These are phyloP conservation scores for Posidonia australis DNA, from an alignment of 106 monocot species.

Conservation along the genomic window DNA sequence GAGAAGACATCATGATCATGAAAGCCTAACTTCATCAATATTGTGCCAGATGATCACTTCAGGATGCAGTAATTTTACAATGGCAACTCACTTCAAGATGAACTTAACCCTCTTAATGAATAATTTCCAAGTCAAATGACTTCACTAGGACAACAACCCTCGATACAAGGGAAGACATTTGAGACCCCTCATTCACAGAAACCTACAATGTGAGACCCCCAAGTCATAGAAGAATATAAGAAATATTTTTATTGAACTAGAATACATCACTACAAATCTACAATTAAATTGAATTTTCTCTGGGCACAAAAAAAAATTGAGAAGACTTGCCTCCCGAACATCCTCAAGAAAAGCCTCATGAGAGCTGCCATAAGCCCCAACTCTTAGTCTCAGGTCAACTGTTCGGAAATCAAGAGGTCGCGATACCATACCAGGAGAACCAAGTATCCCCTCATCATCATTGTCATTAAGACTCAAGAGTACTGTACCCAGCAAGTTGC, in stretches of 20 bases:
- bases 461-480: constrained; percentile 61
- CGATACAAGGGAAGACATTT: too few relatives aligned
- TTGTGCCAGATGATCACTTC: too few relatives aligned
- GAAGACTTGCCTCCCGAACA: constrained; percentile 57
- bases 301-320: neutral
- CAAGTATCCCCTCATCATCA: constrained; percentile 88
- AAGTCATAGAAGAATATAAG: neutral
- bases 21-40: too few relatives aligned
- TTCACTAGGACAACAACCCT: too few relatives aligned
- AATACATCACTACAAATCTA: neutral
- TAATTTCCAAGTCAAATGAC: too few relatives aligned
- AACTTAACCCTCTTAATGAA: too few relatives aligned
- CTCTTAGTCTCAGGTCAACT: constrained; percentile 72
- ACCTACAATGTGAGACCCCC: neutral
- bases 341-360: constrained; percentile 87
- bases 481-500: constrained; percentile 75
- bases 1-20: too few relatives aligned
- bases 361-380: constrained; percentile 72
- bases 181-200: too few relatives aligned
- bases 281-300: neutral
- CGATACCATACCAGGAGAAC: constrained; percentile 79
- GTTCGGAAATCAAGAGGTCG: constrained; percentile 92
- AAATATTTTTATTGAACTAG: neutral
- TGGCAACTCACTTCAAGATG: too few relatives aligned
- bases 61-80: too few relatives aligned